Base-by-base conservation (phyloP, 78 protist species). In the Dictyostelium intermedium region DNA sequence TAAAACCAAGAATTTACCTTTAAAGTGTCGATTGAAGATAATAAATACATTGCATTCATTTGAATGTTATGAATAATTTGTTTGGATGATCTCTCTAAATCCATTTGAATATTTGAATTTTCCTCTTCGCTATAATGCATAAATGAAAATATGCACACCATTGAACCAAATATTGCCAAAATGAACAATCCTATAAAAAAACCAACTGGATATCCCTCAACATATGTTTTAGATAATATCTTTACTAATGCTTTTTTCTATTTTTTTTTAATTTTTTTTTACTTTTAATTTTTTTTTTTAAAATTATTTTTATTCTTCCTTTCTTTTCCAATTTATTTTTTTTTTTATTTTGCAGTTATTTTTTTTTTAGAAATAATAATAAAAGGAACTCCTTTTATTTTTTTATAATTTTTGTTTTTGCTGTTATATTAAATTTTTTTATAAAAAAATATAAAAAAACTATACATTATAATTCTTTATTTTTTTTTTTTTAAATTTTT, bases 71-170 rank as follows among this genome's bases (percentile, higher is more conserved):
- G 94, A 35, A 80, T 70, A 1, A 89, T 47, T 47, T 89, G 87
- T 70, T 89, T 78, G 18, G 74, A 50, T 18, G 76, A 37, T 45
- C 94, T 50, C 3, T 89, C 94, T 34, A 89, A 39, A 69, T 89
- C 94, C 47, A 80, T n/a, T 39, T 80, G 79, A 25, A 80, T 89
- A 56, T 76, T 78, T 0, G 74, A 37, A 32, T 70, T 80, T 37
- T 89, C 94, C 10, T 78, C 72, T 47, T 89, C 82, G 7, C 43
- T 78, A 34, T 89, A 89, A 69, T 89, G 94, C 7, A 61, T 37
- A 69, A 63, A 89, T 78, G 94, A 63, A 20, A 89, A 60, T 18
- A 79, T 69, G 37, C 94, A 63, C 14, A 47, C 34, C 25, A 39
- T 61, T 2, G 82, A 34, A 20, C 94, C 94, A 27, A 70, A 32